A percentile compares a stretch with the other conserved stretches of the same genome.
Conservation (phyloP, 73 alveolate genomes). For the Tetrahymena thermophila region DNA sequence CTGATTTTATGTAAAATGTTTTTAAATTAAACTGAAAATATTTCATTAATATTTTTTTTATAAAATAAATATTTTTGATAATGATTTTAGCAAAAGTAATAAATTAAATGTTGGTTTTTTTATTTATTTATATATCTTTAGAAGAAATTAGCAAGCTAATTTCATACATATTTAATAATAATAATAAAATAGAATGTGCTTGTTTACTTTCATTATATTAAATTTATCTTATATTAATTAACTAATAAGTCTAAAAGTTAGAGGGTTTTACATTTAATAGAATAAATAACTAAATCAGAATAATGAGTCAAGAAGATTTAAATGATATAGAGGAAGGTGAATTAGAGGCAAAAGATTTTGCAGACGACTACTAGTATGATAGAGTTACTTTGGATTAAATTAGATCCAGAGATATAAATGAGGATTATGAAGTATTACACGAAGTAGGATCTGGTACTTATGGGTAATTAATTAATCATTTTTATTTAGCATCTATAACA, state of each 20-base stretch:
- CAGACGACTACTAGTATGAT: background rate
- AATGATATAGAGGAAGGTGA: background rate
- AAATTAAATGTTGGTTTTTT: too few relatives aligned
- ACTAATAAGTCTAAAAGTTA: background rate
- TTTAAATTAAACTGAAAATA: too few relatives aligned
- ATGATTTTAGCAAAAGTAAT: too few relatives aligned
- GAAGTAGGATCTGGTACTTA: background rate
- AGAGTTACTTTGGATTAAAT: background rate
- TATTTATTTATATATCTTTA: too few relatives aligned
- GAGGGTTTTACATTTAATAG: background rate
- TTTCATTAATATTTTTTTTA: too few relatives aligned
- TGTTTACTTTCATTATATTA: background rate
- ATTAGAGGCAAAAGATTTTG: background rate
- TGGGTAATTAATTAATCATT: background rate
- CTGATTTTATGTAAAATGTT: too few relatives aligned
- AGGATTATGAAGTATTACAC: background rate
- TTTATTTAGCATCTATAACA: background rate
- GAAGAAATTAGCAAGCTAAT: background rate
- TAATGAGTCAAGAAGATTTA: background rate
- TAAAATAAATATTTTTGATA: too few relatives aligned
- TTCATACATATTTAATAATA: too few relatives aligned
- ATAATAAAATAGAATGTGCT: too few relatives aligned
- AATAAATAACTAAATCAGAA: background rate
- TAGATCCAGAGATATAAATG: background rate
- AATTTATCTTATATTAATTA: background rate